Conservation (phyloP, 2,329 filamentous ascomycete species). For the Nemania sp. region DNA sequence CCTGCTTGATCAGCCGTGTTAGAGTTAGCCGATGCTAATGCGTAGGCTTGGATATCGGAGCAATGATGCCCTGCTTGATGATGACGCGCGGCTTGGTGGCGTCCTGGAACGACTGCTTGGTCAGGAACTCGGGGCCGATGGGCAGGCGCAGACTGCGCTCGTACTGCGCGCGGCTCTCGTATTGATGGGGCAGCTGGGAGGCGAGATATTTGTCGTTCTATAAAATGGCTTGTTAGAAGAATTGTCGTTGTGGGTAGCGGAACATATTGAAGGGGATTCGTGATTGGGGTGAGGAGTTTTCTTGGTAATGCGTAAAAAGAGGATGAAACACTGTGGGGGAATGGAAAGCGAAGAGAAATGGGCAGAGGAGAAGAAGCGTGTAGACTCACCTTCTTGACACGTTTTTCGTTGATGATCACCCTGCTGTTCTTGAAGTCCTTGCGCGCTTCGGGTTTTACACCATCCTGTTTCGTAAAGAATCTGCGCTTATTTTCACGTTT, state of each 20-base stretch:
- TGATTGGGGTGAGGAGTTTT: no score
- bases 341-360: neutral
- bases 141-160: constrained; percentile 85
- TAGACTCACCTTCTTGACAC: constrained; percentile 79
- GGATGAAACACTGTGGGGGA: neutral
- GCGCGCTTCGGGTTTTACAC: constrained; percentile 74
- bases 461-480: constrained; percentile 68
- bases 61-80: constrained; percentile 88
- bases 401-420: constrained; percentile 93
- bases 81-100: constrained; percentile 86
- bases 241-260: neutral
- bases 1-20: neutral
- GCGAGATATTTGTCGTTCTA: constrained; percentile 88
- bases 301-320: neutral
- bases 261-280: neutral
- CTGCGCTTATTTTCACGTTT: constrained; percentile 66
- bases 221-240: neutral
- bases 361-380: neutral
- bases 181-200: constrained; percentile 81
- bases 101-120: constrained; percentile 92
- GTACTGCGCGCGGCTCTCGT: constrained; percentile 85
- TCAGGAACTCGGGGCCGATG: constrained; percentile 91
- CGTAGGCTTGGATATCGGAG: constrained; percentile 79
- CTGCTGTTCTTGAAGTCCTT: constrained; percentile 80
- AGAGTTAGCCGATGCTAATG: constrained; percentile 24